Conservation (phyloP, 129 eudicot genomes). For the Deinandra increscens region DNA sequence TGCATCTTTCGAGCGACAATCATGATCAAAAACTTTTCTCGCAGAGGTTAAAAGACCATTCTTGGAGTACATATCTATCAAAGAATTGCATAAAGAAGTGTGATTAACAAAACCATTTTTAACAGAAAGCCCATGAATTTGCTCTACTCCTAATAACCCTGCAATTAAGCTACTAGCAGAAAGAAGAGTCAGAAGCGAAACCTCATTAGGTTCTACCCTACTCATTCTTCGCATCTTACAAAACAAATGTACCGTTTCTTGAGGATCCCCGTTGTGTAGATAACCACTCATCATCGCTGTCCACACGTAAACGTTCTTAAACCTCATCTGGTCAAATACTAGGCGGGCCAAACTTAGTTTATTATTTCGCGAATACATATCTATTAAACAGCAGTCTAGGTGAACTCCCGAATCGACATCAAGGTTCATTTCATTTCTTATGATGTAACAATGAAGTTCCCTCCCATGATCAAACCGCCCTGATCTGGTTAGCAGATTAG, state of each 20-base stretch:
- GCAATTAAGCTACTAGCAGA: slow-evolving; percentile 47
- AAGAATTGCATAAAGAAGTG: slow-evolving; percentile 47
- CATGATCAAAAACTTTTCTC: slow-evolving; percentile 39
- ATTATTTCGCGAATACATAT: slow-evolving; percentile 52
- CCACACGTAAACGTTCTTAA: slow-evolving; percentile 47
- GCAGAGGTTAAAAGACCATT: slow-evolving; percentile 54
- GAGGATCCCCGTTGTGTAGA: slow-evolving; percentile 29
- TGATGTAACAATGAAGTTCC: slow-evolving; percentile 58
- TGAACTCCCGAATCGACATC: slow-evolving; percentile 35
- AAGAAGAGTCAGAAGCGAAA: slow-evolving; percentile 47
- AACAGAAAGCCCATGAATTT: slow-evolving; percentile 46
- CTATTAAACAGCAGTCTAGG: slow-evolving; percentile 56
- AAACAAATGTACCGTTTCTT: slow-evolving; percentile 46
- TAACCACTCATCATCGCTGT: slow-evolving; percentile 61
- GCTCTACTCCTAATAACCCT: slow-evolving; percentile 46
- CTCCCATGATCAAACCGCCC: slow-evolving; percentile 44
- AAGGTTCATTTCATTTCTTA: slow-evolving; percentile 38
- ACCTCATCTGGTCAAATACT: slow-evolving; percentile 43
- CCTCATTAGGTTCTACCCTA: slow-evolving; percentile 48
- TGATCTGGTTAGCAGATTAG: slow-evolving; percentile 34
- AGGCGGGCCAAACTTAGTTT: slow-evolving; percentile 36
- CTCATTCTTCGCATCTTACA: slow-evolving; percentile 39
- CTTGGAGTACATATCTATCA: slow-evolving; percentile 65
- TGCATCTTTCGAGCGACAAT: slow-evolving; percentile 40
- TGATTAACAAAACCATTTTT: slow-evolving; percentile 37